phyloP scores from a whole-genome alignment of 148 eudicot genomes.

The Spergularia bocconei region DNA sequence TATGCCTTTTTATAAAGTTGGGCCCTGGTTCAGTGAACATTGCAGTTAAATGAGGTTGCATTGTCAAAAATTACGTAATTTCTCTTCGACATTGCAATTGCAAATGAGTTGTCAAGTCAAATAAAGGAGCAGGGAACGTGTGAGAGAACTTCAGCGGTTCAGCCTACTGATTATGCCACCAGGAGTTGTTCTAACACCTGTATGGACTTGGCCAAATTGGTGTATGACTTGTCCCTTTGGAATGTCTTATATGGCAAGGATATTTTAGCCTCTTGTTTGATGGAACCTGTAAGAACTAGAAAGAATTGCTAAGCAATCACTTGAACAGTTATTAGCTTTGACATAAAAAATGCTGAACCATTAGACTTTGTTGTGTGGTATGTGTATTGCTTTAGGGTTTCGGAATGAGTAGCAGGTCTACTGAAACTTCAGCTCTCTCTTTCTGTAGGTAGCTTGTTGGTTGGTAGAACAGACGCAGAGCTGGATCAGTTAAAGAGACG shows the following conservation, averaged over 20 bases:
- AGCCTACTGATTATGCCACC: no score
- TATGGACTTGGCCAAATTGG: no score
- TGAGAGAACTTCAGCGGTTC: no score
- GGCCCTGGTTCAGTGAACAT: no score
- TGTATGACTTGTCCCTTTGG: no score
- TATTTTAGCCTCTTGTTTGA: background rate
- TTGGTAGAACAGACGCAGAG: slow-evolving; percentile 64
- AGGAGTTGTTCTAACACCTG: no score
- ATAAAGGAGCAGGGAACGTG: no score
- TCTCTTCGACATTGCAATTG: no score
- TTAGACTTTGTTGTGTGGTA: background rate
- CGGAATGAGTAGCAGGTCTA: background rate
- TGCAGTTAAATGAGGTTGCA: no score
- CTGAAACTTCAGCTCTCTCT: slow-evolving; percentile 9
- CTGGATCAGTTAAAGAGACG: slow-evolving; percentile 42
- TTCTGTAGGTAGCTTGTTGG: slow-evolving; percentile 75
- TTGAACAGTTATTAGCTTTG: background rate
- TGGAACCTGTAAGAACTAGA: background rate
- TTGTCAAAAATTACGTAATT: no score
- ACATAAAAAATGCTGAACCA: background rate
- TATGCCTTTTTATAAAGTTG: background rate
- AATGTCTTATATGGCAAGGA: no score
- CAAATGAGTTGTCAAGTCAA: no score
- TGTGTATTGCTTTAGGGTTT: background rate
- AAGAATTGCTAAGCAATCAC: background rate